Evolutionary conservation across 2,329 filamentous ascomycete genomes (phyloP), one percentile per base, ranked within the genome.

Genomic region (Talaromyces albobiverticillius): DNA sequence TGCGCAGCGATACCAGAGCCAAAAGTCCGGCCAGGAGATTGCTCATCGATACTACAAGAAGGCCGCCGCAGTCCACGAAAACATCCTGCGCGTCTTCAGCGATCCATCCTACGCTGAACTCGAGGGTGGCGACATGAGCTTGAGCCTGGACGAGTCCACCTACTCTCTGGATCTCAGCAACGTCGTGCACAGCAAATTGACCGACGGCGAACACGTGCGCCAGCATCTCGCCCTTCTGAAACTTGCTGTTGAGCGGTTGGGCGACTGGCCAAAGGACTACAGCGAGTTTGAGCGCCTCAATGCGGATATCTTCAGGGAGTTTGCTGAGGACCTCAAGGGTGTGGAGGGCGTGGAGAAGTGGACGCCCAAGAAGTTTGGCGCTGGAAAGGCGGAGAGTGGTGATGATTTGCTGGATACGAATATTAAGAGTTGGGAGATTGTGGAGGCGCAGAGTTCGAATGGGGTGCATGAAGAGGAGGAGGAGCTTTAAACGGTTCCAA

Each of bases 221-320:
- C 62, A 64, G 47, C 72, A 75, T 57, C 47, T 75, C n/a, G 54
- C 61, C 13, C 63, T 74, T 7, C 64, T 76, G 25, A 73, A 73
- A 60, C 65, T 73, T 7, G 64, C 72, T 2, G 57, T 74, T 4
- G 63, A 75, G 60, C 68, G 72, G 4, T 60, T 71, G 23, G 73
- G 73, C 31, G 62, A 62, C 53, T 76, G 69, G 70, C 73, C 76
- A 5, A 82, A 80, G 67, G 65, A 74, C 4, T 76, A 74, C 59
- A 64, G 58, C 8, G 76, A 79, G 61, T 81, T 80, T 58, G 72
- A 79, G 61, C 68, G 67, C 4, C 62, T 82, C 50, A 78, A 76
- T 46, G 71, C 70, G 0, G 69, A 77, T 46, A 48, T 80, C 6
- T 77, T 76, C 63, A 60, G 65, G 4, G 63, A 65, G 16, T 80